A percentile compares a stretch with the other conserved stretches of the same genome.
phyloP scores from a whole-genome alignment of 2,329 filamentous ascomycete species.

The Aspergillus fumigatiaffinis region DNA sequence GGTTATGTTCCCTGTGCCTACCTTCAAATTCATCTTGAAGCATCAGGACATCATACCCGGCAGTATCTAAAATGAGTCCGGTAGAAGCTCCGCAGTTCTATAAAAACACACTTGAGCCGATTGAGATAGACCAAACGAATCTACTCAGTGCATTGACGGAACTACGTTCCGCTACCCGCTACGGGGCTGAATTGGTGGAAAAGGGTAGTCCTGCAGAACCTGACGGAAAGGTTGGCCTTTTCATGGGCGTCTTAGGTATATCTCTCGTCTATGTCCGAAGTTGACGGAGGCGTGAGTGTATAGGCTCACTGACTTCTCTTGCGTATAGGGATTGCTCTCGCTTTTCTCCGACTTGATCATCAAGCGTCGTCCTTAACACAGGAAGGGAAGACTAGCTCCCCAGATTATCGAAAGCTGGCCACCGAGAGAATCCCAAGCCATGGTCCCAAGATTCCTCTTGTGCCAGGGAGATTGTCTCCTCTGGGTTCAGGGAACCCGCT shows the following conservation, averaged over 20 bases:
- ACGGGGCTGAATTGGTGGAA: constrained; percentile 25
- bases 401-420: constrained; percentile 25
- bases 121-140: constrained; percentile 13
- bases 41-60: not conserved
- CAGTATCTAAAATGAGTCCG: not conserved
- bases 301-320: not conserved
- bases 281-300: not conserved
- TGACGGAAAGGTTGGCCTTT: constrained; percentile 26
- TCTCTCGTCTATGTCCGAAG: not conserved
- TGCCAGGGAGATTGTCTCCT: constrained; percentile 31
- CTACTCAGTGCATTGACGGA: constrained; percentile 22
- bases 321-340: constrained; percentile 31
- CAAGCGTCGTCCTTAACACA: constrained; percentile 27
- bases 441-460: constrained; percentile 22
- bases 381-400: constrained; percentile 6
- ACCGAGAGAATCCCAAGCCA: constrained; percentile 23
- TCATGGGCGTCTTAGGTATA: constrained; percentile 31
- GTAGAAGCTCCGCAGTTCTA: constrained; percentile 22
- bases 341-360: constrained; percentile 36
- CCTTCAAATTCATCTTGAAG: not conserved
- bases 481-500: constrained; percentile 29
- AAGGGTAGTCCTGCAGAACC: constrained; percentile 18
- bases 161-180: constrained; percentile 27
- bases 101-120: constrained; percentile 21
- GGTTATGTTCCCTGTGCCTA: not conserved